Percentiles rank a stretch among this genome's conserved stretches.
Conservation (phyloP, 371 early-diverging fungal genomes). For the Paraphysoderma sedebokerense region DNA sequence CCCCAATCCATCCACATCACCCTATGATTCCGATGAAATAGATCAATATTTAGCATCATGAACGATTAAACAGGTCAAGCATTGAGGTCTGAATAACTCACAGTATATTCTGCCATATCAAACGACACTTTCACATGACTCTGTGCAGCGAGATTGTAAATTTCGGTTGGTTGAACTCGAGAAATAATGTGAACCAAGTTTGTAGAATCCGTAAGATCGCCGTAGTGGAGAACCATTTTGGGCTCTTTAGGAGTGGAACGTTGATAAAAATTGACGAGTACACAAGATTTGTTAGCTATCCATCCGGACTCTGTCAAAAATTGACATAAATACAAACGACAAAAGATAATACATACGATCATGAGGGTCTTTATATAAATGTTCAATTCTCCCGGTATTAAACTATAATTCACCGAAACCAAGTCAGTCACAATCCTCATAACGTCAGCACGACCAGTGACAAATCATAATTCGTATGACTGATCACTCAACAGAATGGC, state of each 20-base stretch:
- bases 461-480: not conserved
- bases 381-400: conserved; percentile 68
- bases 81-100: too few species aligned
- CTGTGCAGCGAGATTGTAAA: conserved; percentile 61
- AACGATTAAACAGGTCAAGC: not conserved
- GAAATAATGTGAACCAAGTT: conserved; percentile 58
- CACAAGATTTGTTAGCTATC: not conserved
- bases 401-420: conserved; percentile 21
- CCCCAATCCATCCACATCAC: conserved; percentile 70
- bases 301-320: not conserved
- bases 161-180: conserved; percentile 57
- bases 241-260: conserved; percentile 18
- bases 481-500: not conserved
- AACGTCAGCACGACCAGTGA: not conserved
- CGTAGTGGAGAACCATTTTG: conserved; percentile 64
- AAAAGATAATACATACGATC: conserved; percentile 20
- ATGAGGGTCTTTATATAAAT: conserved; percentile 55
- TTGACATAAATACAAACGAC: not conserved
- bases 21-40: too few species aligned
- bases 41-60: too few species aligned
- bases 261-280: conserved; percentile 1
- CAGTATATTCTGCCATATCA: conserved; percentile 77
- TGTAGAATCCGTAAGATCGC: conserved; percentile 70
- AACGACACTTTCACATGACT: conserved; percentile 78
- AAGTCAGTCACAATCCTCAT: not conserved